phyloP scores from a whole-genome alignment of 345 rosid species.

The Brassica juncea region DNA sequence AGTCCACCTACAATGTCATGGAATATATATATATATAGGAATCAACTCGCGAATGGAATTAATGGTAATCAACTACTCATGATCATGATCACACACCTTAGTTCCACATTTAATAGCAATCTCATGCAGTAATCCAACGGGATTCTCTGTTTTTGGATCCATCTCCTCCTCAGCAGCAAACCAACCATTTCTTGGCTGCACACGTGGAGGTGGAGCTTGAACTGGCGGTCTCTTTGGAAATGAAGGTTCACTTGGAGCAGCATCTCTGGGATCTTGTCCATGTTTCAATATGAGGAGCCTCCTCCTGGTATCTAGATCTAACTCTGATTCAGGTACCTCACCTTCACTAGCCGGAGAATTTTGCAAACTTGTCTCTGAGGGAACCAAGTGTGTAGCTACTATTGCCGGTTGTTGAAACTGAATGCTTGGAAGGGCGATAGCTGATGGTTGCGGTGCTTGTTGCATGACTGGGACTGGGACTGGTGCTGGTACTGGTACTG shows the following conservation, averaged over 20 bases:
- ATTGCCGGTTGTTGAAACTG: conserved; percentile 63
- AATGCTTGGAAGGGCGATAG: conserved; percentile 49
- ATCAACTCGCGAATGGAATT: not conserved
- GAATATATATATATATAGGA: conserved; percentile 21
- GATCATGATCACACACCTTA: conserved; percentile 53
- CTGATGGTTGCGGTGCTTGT: conserved; percentile 52
- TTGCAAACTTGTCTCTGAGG: conserved; percentile 73
- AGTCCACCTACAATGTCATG: conserved; percentile 70
- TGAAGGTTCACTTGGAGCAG: conserved; percentile 60
- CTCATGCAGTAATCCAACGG: conserved; percentile 61
- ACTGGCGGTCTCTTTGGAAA: conserved; percentile 66
- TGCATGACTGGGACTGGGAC: conserved; percentile 35
- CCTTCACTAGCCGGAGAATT: conserved; percentile 98
- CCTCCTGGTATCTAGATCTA: conserved; percentile 98
- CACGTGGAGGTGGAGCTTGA: conserved; percentile 66
- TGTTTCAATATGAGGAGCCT: conserved; percentile 96
- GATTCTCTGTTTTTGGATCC: conserved; percentile 66
- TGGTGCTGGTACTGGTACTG: conserved; percentile 44
- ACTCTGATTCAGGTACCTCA: conserved; percentile 96
- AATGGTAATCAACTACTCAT: not conserved
- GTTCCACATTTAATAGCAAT: conserved; percentile 86
- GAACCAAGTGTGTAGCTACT: conserved; percentile 59
- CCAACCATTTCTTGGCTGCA: conserved; percentile 72
- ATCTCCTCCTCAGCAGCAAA: conserved; percentile 83
- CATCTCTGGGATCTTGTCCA: conserved; percentile 90